Evolutionary conservation across 2,329 filamentous ascomycete species (phyloP).

Genomic region (Rhynchosporium agropyri): DNA sequence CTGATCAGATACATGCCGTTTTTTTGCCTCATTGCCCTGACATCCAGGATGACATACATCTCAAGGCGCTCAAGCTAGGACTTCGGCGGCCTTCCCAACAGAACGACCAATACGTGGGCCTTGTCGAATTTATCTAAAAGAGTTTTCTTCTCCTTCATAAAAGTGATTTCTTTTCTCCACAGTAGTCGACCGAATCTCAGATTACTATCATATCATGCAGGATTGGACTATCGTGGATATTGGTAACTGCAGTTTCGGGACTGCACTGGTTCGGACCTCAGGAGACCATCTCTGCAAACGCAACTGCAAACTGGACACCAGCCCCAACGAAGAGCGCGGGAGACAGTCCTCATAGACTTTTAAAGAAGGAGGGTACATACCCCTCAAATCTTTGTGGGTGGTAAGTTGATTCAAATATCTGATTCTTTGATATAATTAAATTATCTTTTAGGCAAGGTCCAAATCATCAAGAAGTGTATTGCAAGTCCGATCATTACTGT

Average conservation of each 20-base stretch:
- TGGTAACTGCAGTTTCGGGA: constrained; percentile 9
- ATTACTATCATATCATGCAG: not conserved
- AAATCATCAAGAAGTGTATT: constrained; percentile 12
- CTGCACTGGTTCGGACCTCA: constrained; percentile 19
- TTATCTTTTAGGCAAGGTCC: constrained; percentile 22
- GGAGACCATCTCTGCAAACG: constrained; percentile 21
- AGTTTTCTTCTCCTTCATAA: not conserved
- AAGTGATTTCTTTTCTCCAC: not conserved
- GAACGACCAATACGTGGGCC: not conserved
- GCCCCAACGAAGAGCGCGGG: constrained; percentile 16
- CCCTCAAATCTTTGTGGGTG: constrained; percentile 22
- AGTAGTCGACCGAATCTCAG: not conserved
- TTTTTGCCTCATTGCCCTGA: not conserved
- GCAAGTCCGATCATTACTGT: constrained; percentile 19
- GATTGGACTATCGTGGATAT: constrained; percentile 8
- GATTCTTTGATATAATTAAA: not conserved
- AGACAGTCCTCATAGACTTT: not conserved
- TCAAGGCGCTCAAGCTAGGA: not conserved
- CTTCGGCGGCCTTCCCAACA: not conserved
- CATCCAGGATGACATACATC: not conserved
- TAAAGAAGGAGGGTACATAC: constrained; percentile 15
- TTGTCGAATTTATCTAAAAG: not conserved
- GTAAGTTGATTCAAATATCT: constrained; percentile 1
- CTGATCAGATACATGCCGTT: not conserved
- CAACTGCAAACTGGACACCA: constrained; percentile 23